phyloP scores from a whole-genome alignment of 2,329 filamentous ascomycete species.

The Monosporascus sp. region DNA sequence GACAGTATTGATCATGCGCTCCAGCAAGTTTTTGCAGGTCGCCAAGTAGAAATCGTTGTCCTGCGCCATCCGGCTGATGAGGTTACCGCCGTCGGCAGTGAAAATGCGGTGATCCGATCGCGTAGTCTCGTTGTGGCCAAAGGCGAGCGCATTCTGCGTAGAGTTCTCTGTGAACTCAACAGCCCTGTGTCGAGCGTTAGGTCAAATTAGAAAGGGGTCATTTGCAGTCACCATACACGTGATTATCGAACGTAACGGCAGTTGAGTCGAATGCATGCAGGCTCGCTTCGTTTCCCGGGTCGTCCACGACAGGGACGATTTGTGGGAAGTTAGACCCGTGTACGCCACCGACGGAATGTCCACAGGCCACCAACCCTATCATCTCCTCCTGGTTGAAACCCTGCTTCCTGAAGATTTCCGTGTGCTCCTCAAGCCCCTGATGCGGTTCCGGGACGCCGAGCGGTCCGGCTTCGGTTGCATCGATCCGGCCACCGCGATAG shows the following conservation, averaged over 20 bases:
- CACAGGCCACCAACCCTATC: conserved; percentile 22
- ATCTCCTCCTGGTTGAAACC: conserved; percentile 22
- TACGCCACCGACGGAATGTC: conserved; percentile 19
- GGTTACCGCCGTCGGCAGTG: conserved; percentile 21
- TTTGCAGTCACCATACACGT: conserved; percentile 4
- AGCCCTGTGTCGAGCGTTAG: background rate
- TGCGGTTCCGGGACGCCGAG: conserved; percentile 23
- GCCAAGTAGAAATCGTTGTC: conserved; percentile 16
- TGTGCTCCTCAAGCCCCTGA: conserved; percentile 18
- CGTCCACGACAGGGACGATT: conserved; percentile 8
- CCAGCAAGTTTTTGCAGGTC: conserved; percentile 18
- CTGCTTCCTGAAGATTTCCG: conserved; percentile 16
- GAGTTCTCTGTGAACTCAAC: conserved; percentile 18
- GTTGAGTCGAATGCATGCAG: conserved; percentile 15
- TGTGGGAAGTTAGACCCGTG: background rate
- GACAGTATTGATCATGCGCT: conserved; percentile 24
- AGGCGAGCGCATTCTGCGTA: conserved; percentile 18
- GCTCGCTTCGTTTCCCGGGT: background rate
- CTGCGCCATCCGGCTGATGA: conserved; percentile 21
- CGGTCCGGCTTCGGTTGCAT: conserved; percentile 20
- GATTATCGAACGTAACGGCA: conserved; percentile 15
- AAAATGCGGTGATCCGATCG: conserved; percentile 24
- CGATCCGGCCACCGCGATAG: conserved; percentile 21
- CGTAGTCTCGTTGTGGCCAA: conserved; percentile 20
- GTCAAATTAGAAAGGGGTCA: background rate